Conservation (phyloP, 768 basidiomycete species). For the Boletus vermiculosoides region DNA sequence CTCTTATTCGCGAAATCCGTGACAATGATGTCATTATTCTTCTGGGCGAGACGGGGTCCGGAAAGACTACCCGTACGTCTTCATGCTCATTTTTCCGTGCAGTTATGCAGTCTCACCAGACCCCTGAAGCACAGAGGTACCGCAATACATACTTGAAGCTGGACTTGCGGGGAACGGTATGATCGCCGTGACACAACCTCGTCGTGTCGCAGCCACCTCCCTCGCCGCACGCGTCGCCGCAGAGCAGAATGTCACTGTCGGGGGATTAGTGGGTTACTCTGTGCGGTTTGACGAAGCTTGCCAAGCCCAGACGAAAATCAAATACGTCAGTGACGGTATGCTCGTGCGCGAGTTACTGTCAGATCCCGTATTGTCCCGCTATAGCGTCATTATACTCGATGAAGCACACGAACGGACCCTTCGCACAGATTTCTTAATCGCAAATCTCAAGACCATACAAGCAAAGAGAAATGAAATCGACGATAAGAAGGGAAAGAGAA, state of each 20-base stretch:
- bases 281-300: constrained; percentile 92
- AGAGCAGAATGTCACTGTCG: constrained; percentile 74
- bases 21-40: constrained; percentile 85
- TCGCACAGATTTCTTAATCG: constrained; percentile 90
- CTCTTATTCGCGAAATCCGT: constrained; percentile 67
- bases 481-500: constrained; percentile 47
- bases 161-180: constrained; percentile 67
- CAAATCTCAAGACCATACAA: constrained; percentile 84
- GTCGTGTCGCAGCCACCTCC: constrained; percentile 91
- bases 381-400: constrained; percentile 89
- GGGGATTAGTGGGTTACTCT: constrained; percentile 85
- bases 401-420: constrained; percentile 97
- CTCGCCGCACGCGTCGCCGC: constrained; percentile 88
- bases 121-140: constrained; percentile 70
- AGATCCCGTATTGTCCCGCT: constrained; percentile 72
- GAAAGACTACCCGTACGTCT: constrained; percentile 94
- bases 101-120: constrained; percentile 18
- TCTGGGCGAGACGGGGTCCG: constrained; percentile 96
- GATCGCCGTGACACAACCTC: constrained; percentile 93
- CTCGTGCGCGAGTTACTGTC: constrained; percentile 88
- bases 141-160: constrained; percentile 90
- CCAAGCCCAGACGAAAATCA: constrained; percentile 75
- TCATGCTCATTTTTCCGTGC: not conserved
- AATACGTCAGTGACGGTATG: constrained; percentile 98
- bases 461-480: constrained; percentile 51